Evolutionary conservation across 345 rosid species (phyloP).

Genomic region (Acer campestre): DNA sequence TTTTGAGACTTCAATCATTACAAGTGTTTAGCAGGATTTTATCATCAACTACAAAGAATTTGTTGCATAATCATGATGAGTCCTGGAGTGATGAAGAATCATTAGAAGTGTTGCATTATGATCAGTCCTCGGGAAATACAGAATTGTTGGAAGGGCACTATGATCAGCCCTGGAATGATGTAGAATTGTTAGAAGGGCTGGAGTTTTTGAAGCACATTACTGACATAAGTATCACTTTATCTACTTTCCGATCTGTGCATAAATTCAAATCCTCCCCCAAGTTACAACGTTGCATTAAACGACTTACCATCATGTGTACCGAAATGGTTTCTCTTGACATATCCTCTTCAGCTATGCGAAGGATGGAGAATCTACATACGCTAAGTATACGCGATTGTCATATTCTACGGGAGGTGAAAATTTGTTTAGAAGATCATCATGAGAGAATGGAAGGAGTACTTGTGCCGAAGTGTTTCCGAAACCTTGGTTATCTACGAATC

Average conservation of each 20-base stretch:
- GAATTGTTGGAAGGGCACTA: background rate
- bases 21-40: slow-evolving; percentile 11
- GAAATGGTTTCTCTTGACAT: background rate
- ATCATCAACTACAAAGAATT: too few species aligned
- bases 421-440: background rate
- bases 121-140: background rate
- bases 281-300: slow-evolving; percentile 4
- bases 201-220: background rate
- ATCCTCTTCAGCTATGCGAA: background rate
- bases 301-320: background rate
- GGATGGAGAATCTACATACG: background rate
- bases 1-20: slow-evolving; percentile 11
- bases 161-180: background rate
- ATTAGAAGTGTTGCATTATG: background rate
- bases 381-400: background rate
- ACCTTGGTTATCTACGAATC: background rate
- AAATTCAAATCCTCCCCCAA: background rate
- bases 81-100: too few species aligned
- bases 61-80: too few species aligned
- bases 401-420: background rate
- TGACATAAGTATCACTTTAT: slow-evolving; percentile 1
- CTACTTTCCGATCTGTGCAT: background rate
- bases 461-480: background rate
- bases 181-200: background rate
- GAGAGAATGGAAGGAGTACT: background rate